phyloP scores from a whole-genome alignment of 148 eudicot species.

The Nepenthes mirabilis region DNA sequence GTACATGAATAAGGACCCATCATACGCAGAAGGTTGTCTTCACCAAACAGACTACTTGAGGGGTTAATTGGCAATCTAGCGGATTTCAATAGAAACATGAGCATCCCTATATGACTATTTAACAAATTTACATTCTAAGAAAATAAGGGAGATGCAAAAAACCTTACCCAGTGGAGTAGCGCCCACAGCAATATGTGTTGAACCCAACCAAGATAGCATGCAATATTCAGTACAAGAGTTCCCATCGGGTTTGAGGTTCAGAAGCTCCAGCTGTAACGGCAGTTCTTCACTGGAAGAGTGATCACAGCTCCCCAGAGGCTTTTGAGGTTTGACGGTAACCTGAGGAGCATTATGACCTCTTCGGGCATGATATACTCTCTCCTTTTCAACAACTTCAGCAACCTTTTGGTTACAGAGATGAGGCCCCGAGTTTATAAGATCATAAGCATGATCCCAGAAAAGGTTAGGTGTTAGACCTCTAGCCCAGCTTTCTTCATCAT shows the following conservation, averaged over 20 bases:
- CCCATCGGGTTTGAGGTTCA: conserved; percentile 5
- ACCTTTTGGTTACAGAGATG: conserved; percentile 76
- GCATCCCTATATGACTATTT: too few relatives aligned
- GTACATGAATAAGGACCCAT: too few relatives aligned
- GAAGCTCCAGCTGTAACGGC: conserved; percentile 16
- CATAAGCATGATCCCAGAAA: conserved; percentile 80
- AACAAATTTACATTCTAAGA: too few relatives aligned
- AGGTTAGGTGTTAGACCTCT: conserved; percentile 71
- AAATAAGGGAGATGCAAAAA: background rate
- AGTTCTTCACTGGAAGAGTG: conserved; percentile 12
- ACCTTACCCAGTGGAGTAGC: conserved; percentile 51
- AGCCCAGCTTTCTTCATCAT: conserved; percentile 98
- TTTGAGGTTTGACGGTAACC: conserved; percentile 30
- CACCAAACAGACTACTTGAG: too few relatives aligned
- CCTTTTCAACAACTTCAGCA: conserved; percentile 75
- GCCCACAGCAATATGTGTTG: conserved; percentile 60
- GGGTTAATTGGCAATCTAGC: too few relatives aligned
- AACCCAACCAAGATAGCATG: conserved; percentile 53
- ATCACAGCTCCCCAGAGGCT: conserved; percentile 12
- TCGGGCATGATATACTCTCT: conserved; percentile 64
- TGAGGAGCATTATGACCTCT: conserved; percentile 91
- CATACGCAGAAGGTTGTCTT: too few relatives aligned
- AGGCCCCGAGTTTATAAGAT: conserved; percentile 64
- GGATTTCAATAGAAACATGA: too few relatives aligned
- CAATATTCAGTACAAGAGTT: conserved; percentile 15